phyloP scores from a whole-genome alignment of 768 basidiomycete genomes.

The Lyophyllum atratum region DNA sequence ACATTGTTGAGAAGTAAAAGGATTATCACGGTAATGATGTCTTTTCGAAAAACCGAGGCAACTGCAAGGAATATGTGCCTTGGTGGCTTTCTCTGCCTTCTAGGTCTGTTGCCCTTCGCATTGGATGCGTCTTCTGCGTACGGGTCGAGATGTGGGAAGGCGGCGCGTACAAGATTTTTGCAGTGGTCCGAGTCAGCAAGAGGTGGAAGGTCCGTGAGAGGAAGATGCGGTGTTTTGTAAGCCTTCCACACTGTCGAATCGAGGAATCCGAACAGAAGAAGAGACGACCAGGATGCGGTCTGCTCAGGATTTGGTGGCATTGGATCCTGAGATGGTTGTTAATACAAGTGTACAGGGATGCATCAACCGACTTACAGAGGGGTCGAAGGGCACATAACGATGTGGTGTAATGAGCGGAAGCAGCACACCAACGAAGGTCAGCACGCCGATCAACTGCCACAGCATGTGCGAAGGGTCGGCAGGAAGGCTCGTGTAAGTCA shows the following conservation, averaged over 20 bases:
- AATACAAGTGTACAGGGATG: not conserved
- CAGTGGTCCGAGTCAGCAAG: constrained; percentile 62
- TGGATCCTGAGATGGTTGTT: constrained; percentile 29
- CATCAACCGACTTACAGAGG: constrained; percentile 27
- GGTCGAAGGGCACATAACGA: constrained; percentile 57
- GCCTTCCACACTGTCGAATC: constrained; percentile 50
- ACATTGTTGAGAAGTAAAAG: constrained; percentile 26
- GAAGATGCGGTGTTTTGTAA: constrained; percentile 43
- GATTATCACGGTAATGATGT: constrained; percentile 26
- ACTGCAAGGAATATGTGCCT: constrained; percentile 47
- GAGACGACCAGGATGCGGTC: constrained; percentile 45
- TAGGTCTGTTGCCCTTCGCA: constrained; percentile 36
- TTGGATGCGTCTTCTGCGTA: constrained; percentile 13
- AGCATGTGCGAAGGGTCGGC: constrained; percentile 48
- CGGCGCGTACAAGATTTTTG: constrained; percentile 22
- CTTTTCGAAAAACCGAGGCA: constrained; percentile 32
- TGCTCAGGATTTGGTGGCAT: constrained; percentile 46
- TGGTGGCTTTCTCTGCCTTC: constrained; percentile 31
- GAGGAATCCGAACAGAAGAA: constrained; percentile 50
- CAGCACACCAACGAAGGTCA: constrained; percentile 45
- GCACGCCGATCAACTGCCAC: constrained; percentile 53
- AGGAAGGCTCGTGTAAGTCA: constrained; percentile 50
- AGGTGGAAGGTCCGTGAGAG: constrained; percentile 54
- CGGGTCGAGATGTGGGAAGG: constrained; percentile 24
- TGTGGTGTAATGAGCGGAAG: constrained; percentile 58